Conservation (phyloP, 1,284 basidiomycete genomes). For the Lentinula novae-zelandiae region DNA sequence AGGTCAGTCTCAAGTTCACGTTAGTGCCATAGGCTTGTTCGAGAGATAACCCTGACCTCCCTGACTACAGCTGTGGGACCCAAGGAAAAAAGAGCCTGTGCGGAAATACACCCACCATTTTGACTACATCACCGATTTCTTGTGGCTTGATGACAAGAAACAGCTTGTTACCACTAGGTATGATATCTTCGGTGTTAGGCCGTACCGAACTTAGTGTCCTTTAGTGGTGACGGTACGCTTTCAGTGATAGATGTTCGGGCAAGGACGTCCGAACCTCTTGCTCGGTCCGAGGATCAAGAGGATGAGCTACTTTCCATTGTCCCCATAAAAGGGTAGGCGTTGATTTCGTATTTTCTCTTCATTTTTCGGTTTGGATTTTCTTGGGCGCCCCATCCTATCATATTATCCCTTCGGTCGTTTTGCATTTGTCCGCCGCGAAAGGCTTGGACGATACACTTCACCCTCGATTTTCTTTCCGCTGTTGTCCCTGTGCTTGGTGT, state of each 20-base stretch:
- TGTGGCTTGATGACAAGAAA: conserved; percentile 82
- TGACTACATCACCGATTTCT: conserved; percentile 93
- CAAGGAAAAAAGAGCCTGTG: conserved; percentile 61
- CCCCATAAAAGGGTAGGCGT: conserved; percentile 68
- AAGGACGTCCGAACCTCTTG: conserved; percentile 69
- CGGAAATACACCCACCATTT: conserved; percentile 84
- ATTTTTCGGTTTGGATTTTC: conserved; percentile 1
- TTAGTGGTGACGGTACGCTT: conserved; percentile 87
- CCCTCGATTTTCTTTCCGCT: no score
- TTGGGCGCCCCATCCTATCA: neutral
- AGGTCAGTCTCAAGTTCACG: conserved; percentile 44
- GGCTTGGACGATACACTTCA: neutral
- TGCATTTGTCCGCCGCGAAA: neutral
- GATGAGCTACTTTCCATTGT: conserved; percentile 89
- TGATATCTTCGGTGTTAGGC: conserved; percentile 18
- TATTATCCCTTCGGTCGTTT: neutral
- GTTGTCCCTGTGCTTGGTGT: no score
- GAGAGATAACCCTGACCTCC: conserved; percentile 4
- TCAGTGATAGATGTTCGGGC: conserved; percentile 87
- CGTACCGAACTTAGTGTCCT: conserved; percentile 4
- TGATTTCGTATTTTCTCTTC: neutral
- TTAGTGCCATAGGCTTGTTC: conserved; percentile 4
- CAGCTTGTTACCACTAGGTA: conserved; percentile 86
- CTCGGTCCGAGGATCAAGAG: conserved; percentile 92
- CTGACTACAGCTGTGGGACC: conserved; percentile 78